Evolutionary conservation across 305 asterid genomes (phyloP).

Genomic region (Coffea humblotiana): DNA sequence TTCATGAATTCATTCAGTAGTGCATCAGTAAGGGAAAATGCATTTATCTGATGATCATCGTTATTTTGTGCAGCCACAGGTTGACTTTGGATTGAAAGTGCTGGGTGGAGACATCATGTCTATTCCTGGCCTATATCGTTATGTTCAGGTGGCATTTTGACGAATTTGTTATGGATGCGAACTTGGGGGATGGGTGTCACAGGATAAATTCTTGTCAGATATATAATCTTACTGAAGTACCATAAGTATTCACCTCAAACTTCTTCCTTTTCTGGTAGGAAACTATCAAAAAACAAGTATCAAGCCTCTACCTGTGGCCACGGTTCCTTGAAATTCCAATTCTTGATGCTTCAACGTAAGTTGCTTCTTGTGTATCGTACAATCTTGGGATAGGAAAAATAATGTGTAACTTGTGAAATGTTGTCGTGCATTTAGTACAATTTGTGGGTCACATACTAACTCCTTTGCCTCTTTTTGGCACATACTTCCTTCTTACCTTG

Average conservation of each 20-base stretch:
- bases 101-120: conserved; percentile 88
- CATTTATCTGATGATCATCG: conserved; percentile 7
- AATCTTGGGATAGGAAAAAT: background rate
- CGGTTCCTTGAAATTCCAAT: conserved; percentile 73
- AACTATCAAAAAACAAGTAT: conserved; percentile 61
- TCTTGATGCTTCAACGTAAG: conserved; percentile 79
- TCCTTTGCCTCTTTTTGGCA: background rate
- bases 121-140: conserved; percentile 75
- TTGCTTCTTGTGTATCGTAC: conserved; percentile 7
- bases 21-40: background rate
- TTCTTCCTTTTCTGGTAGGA: conserved; percentile 45
- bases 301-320: conserved; percentile 81
- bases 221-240: background rate
- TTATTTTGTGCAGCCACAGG: conserved; percentile 51
- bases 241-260: conserved; percentile 1
- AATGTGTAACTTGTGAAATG: background rate
- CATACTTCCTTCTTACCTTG: background rate
- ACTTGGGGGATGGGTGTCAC: background rate
- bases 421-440: background rate
- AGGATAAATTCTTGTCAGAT: background rate
- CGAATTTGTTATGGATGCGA: background rate
- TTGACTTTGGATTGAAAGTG: conserved; percentile 83
- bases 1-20: background rate
- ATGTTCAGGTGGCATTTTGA: conserved; percentile 54
- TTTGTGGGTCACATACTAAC: background rate